A percentile compares a stretch with the other conserved stretches of the same genome.
phyloP scores from a whole-genome alignment of 192 early-diverging fungal genomes.

The Helicostylum pulchrum region DNA sequence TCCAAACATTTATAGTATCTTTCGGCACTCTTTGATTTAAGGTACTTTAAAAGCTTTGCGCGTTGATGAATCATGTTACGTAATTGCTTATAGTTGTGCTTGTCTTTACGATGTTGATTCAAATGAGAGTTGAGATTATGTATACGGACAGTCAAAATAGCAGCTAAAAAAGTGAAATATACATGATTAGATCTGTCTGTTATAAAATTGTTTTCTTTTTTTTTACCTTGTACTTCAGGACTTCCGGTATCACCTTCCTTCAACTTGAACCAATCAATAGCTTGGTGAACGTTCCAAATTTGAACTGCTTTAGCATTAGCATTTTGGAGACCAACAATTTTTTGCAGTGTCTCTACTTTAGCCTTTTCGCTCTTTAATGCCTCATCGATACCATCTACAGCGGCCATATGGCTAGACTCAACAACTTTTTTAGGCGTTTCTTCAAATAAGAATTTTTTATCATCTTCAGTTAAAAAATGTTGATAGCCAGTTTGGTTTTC shows the following conservation, averaged over 20 bases:
- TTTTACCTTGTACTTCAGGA: constrained; percentile 85
- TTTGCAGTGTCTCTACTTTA: constrained; percentile 63
- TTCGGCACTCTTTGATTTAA: constrained; percentile 65
- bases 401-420: constrained; percentile 21
- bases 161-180: constrained; percentile 62
- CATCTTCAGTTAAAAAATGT: constrained; percentile 46
- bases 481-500: constrained; percentile 33
- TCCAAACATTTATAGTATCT: constrained; percentile 70
- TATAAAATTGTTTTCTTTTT: background rate
- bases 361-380: constrained; percentile 39
- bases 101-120: constrained; percentile 80
- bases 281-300: constrained; percentile 71
- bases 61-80: constrained; percentile 79
- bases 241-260: constrained; percentile 83
- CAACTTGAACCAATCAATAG: constrained; percentile 76
- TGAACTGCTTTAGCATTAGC: constrained; percentile 70
- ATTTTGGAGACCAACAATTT: constrained; percentile 80
- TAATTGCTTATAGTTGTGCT: constrained; percentile 81
- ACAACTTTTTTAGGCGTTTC: constrained; percentile 39
- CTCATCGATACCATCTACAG: constrained; percentile 33
- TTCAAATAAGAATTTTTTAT: constrained; percentile 49
- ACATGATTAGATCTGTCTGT: background rate
- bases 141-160: constrained; percentile 86
- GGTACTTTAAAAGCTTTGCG: constrained; percentile 83
- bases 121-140: constrained; percentile 83